A percentile compares a stretch with the other conserved stretches of the same genome.
These are phyloP conservation scores for Phaeomoniella chlamydospora DNA, from an alignment of 2,329 filamentous ascomycete species.

Conservation along the genomic window DNA sequence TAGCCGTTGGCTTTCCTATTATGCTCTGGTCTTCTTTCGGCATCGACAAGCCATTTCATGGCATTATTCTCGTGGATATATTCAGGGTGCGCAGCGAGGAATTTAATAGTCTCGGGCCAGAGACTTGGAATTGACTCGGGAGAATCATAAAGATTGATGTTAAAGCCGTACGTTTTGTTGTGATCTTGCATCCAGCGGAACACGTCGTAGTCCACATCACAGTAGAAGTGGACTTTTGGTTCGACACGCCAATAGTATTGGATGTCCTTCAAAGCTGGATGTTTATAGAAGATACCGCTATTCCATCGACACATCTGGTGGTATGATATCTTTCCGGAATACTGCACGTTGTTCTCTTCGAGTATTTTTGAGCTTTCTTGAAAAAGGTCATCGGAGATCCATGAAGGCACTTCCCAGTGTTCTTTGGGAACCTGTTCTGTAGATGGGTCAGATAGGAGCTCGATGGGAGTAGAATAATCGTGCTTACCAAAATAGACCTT, in stretches of 20 bases:
- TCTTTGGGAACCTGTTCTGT: slow-evolving; percentile 58
- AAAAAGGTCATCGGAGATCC: slow-evolving; percentile 84
- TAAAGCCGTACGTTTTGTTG: slow-evolving; percentile 99
- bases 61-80: slow-evolving; percentile 76
- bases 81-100: slow-evolving; percentile 69
- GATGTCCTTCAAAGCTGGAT: slow-evolving; percentile 66
- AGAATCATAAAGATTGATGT: slow-evolving; percentile 90
- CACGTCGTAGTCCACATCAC: slow-evolving; percentile 94
- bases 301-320: slow-evolving; percentile 99
- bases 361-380: slow-evolving; percentile 71
- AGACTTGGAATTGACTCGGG: slow-evolving; percentile 73
- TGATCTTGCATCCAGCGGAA: slow-evolving; percentile 97
- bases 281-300: slow-evolving; percentile 93
- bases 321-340: slow-evolving; percentile 77
- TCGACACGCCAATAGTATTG: slow-evolving; percentile 98
- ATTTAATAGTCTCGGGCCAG: slow-evolving; percentile 93
- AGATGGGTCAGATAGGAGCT: slow-evolving; percentile 42
- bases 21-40: slow-evolving; percentile 60
- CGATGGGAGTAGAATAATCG: slow-evolving; percentile 36
- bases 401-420: slow-evolving; percentile 82
- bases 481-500: slow-evolving; percentile 42
- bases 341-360: slow-evolving; percentile 75
- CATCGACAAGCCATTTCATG: slow-evolving; percentile 75
- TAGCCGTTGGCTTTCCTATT: slow-evolving; percentile 76
- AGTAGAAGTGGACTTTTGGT: slow-evolving; percentile 98